Evolutionary conservation across 2,329 filamentous ascomycete genomes (phyloP).

Genomic region (Cryphonectria radicalis): DNA sequence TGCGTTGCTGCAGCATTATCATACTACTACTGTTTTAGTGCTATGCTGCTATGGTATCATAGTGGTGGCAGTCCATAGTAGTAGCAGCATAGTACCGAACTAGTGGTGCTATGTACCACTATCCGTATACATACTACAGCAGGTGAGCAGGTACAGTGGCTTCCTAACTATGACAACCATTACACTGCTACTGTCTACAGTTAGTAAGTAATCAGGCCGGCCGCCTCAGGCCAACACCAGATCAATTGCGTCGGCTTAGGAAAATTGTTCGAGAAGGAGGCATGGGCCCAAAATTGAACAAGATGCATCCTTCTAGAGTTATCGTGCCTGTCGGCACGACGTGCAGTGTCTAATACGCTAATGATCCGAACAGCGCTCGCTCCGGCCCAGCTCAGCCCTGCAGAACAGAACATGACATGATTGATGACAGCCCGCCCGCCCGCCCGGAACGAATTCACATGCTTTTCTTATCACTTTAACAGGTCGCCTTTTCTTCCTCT

Average conservation of each 20-base stretch:
- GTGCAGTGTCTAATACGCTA: conserved; percentile 11
- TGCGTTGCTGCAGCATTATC: not conserved
- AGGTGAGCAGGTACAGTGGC: not conserved
- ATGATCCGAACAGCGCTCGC: conserved; percentile 10
- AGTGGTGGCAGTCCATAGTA: not conserved
- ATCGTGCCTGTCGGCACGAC: not conserved
- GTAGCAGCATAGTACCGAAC: not conserved
- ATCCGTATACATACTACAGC: not conserved
- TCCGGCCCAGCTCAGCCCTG: not conserved
- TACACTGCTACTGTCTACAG: not conserved
- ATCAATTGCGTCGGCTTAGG: not conserved
- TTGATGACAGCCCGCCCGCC: not conserved
- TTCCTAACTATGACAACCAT: not conserved
- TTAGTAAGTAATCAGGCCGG: not conserved
- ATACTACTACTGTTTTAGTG: not conserved
- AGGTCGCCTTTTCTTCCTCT: not conserved
- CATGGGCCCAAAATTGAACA: not conserved
- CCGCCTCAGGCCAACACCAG: not conserved
- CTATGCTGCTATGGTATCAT: not conserved
- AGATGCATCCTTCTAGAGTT: not conserved
- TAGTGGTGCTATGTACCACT: not conserved
- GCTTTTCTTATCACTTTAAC: conserved; percentile 12
- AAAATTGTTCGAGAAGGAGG: too few relatives aligned
- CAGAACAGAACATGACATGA: not conserved
- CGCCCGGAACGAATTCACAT: conserved; percentile 1